Conservation (phyloP, 2,329 filamentous ascomycete genomes). For the Monosporascus sp. region DNA sequence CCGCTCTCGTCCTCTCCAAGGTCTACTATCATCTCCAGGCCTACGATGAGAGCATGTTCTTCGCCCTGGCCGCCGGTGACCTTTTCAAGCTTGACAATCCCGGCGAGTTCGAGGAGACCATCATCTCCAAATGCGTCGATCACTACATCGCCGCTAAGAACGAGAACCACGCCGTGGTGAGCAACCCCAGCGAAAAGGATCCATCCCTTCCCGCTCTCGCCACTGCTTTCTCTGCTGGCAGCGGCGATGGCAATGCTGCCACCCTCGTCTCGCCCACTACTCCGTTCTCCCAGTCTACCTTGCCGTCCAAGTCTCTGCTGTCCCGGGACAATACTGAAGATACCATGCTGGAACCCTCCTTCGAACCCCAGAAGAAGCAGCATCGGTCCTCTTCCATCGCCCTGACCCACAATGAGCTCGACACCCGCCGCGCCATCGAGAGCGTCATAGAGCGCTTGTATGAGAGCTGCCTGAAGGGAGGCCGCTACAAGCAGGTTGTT, state of each 20-base stretch:
- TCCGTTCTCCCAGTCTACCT: slow-evolving; percentile 87
- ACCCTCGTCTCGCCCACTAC: slow-evolving; percentile 82
- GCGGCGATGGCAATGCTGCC: slow-evolving; percentile 61
- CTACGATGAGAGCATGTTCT: slow-evolving; percentile 99
- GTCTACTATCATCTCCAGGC: slow-evolving; percentile 98
- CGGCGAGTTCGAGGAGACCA: slow-evolving; percentile 97
- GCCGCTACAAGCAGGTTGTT: slow-evolving; percentile 90
- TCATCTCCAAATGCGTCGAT: slow-evolving; percentile 96
- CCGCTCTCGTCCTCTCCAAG: slow-evolving; percentile 91
- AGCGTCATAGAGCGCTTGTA: slow-evolving; percentile 84
- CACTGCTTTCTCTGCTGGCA: slow-evolving; percentile 68
- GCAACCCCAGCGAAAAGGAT: slow-evolving; percentile 22
- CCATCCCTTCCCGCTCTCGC: slow-evolving; percentile 62
- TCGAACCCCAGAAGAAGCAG: slow-evolving; percentile 47
- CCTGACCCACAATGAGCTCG: slow-evolving; percentile 55
- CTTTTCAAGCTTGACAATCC: slow-evolving; percentile 88
- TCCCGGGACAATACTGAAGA: slow-evolving; percentile 70
- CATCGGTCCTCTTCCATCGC: slow-evolving; percentile 56
- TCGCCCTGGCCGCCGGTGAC: slow-evolving; percentile 89
- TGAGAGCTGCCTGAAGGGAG: slow-evolving; percentile 78
- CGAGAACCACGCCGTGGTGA: slow-evolving; percentile 42
- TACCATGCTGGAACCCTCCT: slow-evolving; percentile 53
- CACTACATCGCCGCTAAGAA: slow-evolving; percentile 81
- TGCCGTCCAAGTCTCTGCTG: slow-evolving; percentile 92
- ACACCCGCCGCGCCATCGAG: slow-evolving; percentile 75